A percentile compares a stretch with the other conserved stretches of the same genome.
Evolutionary conservation across 2,329 filamentous ascomycete species (phyloP).

Genomic region (Lasiodiplodia gonubiensis): DNA sequence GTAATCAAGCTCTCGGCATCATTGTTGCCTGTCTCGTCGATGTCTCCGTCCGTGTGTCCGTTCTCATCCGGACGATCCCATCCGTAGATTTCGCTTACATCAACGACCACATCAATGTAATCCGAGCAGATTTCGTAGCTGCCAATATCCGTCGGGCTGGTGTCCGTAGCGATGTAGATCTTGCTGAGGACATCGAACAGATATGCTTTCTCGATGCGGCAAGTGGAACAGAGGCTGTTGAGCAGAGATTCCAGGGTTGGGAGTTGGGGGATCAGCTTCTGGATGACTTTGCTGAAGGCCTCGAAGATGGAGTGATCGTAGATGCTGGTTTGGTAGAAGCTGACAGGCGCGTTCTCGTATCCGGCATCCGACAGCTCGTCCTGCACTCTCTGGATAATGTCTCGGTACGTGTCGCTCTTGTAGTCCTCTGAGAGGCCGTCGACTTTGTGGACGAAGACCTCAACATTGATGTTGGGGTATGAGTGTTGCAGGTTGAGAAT

Average conservation of each 20-base stretch:
- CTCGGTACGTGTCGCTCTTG: slow-evolving; percentile 92
- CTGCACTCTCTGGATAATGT: slow-evolving; percentile 94
- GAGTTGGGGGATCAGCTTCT: slow-evolving; percentile 93
- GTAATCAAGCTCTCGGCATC: slow-evolving; percentile 68
- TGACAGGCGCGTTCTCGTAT: slow-evolving; percentile 90
- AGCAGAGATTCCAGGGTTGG: slow-evolving; percentile 92
- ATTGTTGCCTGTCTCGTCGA: slow-evolving; percentile 50
- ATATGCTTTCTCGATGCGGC: slow-evolving; percentile 96
- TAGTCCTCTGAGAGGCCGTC: slow-evolving; percentile 98
- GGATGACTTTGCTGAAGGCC: slow-evolving; percentile 97
- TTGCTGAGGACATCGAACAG: slow-evolving; percentile 97
- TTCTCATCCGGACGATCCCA: slow-evolving; percentile 61
- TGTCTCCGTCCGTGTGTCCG: slow-evolving; percentile 32
- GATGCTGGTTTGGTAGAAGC: slow-evolving; percentile 95
- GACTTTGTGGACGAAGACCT: slow-evolving; percentile 99
- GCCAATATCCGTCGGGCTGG: slow-evolving; percentile 88
- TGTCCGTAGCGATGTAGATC: slow-evolving; percentile 98
- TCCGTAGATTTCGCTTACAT: slow-evolving; percentile 94
- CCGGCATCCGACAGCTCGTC: slow-evolving; percentile 94
- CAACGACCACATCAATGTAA: slow-evolving; percentile 97
- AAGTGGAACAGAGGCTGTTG: slow-evolving; percentile 90
- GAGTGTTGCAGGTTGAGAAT: slow-evolving; percentile 86
- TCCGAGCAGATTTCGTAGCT: slow-evolving; percentile 99
- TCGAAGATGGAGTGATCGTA: slow-evolving; percentile 99
- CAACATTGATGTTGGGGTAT: slow-evolving; percentile 93